Conservation (phyloP, 257 asterid genomes). For the Lantana camara region DNA sequence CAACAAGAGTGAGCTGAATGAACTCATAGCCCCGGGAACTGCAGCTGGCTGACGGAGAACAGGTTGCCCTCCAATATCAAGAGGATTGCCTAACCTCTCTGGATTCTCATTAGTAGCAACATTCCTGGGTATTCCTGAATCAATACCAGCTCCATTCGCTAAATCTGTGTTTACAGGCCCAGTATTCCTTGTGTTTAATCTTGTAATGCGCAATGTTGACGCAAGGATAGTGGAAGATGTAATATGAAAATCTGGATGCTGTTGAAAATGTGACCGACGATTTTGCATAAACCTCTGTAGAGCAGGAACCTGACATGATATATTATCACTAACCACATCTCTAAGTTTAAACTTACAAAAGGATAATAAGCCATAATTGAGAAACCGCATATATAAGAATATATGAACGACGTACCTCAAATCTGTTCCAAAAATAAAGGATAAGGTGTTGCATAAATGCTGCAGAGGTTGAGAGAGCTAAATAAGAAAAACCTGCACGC, state of each 20-base stretch:
- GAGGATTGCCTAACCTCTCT: conserved; percentile 63
- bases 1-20: conserved; percentile 77
- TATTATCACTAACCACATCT: conserved; percentile 20
- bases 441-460: conserved; percentile 98
- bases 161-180: conserved; percentile 51
- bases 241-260: conserved; percentile 92
- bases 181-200: conserved; percentile 74
- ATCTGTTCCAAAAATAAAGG: conserved; percentile 96
- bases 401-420: conserved; percentile 64
- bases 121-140: conserved; percentile 42
- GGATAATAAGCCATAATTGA: neutral
- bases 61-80: conserved; percentile 58
- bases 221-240: conserved; percentile 94
- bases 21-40: conserved; percentile 76
- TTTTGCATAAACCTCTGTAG: conserved; percentile 92
- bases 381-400: conserved; percentile 11
- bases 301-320: conserved; percentile 82
- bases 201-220: conserved; percentile 86
- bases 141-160: conserved; percentile 50
- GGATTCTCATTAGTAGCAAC: conserved; percentile 47
- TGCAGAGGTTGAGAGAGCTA: conserved; percentile 94
- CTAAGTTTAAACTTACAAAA: too few relatives aligned
- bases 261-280: conserved; percentile 83
- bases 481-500: conserved; percentile 86
- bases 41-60: conserved; percentile 64